These are phyloP conservation scores for Pythium vanterpoolii DNA, from an alignment of 352 stramenopile species.

Conservation along the genomic window DNA sequence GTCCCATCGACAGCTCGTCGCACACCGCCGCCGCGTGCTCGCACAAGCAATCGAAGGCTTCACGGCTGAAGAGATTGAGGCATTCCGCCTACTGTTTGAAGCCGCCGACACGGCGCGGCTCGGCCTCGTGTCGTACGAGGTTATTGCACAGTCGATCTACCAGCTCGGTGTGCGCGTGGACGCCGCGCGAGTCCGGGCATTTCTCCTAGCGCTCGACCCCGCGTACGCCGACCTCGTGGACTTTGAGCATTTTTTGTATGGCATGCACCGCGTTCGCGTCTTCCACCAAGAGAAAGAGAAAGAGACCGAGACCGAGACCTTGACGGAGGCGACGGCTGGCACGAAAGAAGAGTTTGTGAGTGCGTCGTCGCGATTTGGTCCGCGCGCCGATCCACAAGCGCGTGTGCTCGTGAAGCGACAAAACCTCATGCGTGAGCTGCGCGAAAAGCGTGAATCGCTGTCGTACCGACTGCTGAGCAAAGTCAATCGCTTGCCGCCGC, in stretches of 20 bases:
- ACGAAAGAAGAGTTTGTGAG: slow-evolving; percentile 51
- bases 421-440: slow-evolving; percentile 67
- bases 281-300: slow-evolving; percentile 69
- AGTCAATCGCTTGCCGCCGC: slow-evolving; percentile 39
- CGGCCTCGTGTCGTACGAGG: slow-evolving; percentile 56
- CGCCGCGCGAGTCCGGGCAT: slow-evolving; percentile 37
- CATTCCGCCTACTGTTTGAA: slow-evolving; percentile 64
- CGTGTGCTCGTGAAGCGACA: slow-evolving; percentile 66
- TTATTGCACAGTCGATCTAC: slow-evolving; percentile 74
- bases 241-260: slow-evolving; percentile 80
- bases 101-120: slow-evolving; percentile 58
- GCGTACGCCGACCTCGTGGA: slow-evolving; percentile 76
- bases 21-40: slow-evolving; percentile 36
- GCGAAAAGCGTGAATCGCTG: slow-evolving; percentile 68
- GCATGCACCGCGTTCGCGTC: slow-evolving; percentile 69
- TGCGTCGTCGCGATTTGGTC: slow-evolving; percentile 52
- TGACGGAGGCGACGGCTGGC: background rate
- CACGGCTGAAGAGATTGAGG: slow-evolving; percentile 56
- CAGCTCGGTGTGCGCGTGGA: slow-evolving; percentile 62
- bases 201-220: slow-evolving; percentile 52
- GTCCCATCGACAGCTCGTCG: slow-evolving; percentile 33
- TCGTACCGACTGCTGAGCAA: slow-evolving; percentile 70
- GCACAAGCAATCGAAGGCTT: slow-evolving; percentile 60
- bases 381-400: slow-evolving; percentile 43
- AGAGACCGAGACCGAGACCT: background rate